Evolutionary conservation across 371 early-diverging fungal species (phyloP).

Genomic region (Rhizopus microsporus): DNA sequence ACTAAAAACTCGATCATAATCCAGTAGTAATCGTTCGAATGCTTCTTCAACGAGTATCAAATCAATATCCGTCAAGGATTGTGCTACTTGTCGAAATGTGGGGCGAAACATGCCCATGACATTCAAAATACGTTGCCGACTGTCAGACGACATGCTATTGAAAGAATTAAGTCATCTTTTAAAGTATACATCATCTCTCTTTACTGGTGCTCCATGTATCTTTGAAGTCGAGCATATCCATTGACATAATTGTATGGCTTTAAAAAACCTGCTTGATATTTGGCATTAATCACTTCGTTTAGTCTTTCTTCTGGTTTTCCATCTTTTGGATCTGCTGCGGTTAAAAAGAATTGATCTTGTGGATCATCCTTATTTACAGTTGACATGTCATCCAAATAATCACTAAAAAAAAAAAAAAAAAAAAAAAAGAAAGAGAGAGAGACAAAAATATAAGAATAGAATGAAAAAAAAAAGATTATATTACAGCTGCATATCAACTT

Average conservation of each 20-base stretch:
- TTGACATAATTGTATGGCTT: constrained; percentile 93
- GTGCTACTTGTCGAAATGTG: constrained; percentile 81
- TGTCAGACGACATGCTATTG: constrained; percentile 68
- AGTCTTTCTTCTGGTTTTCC: constrained; percentile 80
- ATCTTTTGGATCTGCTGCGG: constrained; percentile 87
- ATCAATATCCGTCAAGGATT: constrained; percentile 89
- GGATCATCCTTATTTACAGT: constrained; percentile 9
- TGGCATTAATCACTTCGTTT: constrained; percentile 87
- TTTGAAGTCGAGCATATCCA: constrained; percentile 84
- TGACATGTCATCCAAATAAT: constrained; percentile 17
- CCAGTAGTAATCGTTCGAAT: constrained; percentile 85
- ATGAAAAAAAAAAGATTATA: constrained; percentile 1
- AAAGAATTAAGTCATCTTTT: constrained; percentile 4
- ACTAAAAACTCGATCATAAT: constrained; percentile 72
- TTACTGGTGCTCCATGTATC: constrained; percentile 86
- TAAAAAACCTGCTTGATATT: constrained; percentile 90
- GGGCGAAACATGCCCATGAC: constrained; percentile 89
- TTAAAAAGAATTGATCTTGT: constrained; percentile 79
- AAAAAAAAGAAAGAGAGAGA: constrained; percentile 3
- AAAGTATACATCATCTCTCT: not conserved
- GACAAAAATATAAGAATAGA: constrained; percentile 1
- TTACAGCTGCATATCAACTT: not conserved
- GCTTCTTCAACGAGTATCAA: constrained; percentile 90
- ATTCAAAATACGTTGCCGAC: constrained; percentile 77
- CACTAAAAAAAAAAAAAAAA: constrained; percentile 9